phyloP scores from a whole-genome alignment of 495 filamentous ascomycete species.

The Talaromyces wortmannii region DNA sequence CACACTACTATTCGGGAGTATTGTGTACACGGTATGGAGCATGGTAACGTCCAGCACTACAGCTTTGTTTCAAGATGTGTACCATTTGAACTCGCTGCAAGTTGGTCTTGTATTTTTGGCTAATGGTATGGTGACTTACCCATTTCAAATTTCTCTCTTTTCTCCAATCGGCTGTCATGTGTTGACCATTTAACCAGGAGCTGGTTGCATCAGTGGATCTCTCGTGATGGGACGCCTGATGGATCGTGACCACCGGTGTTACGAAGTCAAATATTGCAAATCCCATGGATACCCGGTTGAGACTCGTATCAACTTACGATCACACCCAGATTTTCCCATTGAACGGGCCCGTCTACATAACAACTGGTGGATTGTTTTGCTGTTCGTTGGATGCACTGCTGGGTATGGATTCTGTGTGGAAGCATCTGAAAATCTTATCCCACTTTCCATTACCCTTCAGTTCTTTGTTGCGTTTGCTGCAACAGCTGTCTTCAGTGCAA shows the following conservation, averaged over 20 bases:
- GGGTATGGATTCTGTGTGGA: constrained; percentile 23
- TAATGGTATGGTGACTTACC: constrained; percentile 18
- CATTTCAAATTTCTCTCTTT: background rate
- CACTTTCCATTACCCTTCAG: constrained; percentile 48
- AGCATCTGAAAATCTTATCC: constrained; percentile 22
- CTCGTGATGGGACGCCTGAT: constrained; percentile 31
- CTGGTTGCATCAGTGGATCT: constrained; percentile 29
- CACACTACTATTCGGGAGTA: constrained; percentile 36
- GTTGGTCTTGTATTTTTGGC: constrained; percentile 36
- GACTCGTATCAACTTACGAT: constrained; percentile 30
- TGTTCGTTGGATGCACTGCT: constrained; percentile 26
- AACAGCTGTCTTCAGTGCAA: constrained; percentile 45
- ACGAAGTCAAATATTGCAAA: constrained; percentile 30
- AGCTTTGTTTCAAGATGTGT: constrained; percentile 25
- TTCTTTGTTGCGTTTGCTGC: constrained; percentile 43
- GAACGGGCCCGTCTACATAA: constrained; percentile 41
- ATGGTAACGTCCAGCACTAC: constrained; percentile 45
- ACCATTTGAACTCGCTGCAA: constrained; percentile 24
- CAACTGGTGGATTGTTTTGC: constrained; percentile 32
- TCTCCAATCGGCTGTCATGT: background rate
- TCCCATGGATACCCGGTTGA: constrained; percentile 31
- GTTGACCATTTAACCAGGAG: constrained; percentile 10
- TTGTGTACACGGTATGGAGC: constrained; percentile 43
- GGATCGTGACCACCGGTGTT: constrained; percentile 29
- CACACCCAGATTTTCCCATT: constrained; percentile 42